These are phyloP conservation scores for Zygoascus hellenicus DNA, from an alignment of 1,139 yeast species.

Conservation along the genomic window DNA sequence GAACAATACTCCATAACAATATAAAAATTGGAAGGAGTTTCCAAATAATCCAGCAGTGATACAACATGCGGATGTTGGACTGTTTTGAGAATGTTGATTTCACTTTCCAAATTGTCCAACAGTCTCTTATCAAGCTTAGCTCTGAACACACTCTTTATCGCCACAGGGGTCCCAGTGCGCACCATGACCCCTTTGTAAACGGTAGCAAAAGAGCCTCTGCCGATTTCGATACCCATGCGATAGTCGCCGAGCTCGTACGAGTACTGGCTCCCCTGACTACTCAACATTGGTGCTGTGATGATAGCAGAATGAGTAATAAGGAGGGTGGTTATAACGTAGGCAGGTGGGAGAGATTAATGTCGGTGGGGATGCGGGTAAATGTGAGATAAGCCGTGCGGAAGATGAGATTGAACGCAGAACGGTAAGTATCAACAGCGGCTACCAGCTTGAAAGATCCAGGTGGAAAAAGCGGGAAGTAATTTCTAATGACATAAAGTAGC, in stretches of 20 bases:
- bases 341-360: constrained; percentile 1
- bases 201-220: constrained; percentile 91
- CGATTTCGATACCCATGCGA: constrained; percentile 68
- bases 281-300: constrained; percentile 5
- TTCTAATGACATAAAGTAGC: too few relatives aligned
- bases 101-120: constrained; percentile 84
- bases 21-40: constrained; percentile 75
- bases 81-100: constrained; percentile 76
- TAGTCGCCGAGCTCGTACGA: constrained; percentile 23
- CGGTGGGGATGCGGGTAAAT: not conserved
- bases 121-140: constrained; percentile 81
- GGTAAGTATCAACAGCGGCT: too few relatives aligned
- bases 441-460: too few relatives aligned
- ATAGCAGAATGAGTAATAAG: too few relatives aligned
- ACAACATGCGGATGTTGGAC: constrained; percentile 93
- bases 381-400: too few relatives aligned
- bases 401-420: too few relatives aligned
- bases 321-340: not conserved
- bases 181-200: constrained; percentile 65
- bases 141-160: constrained; percentile 81
- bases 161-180: constrained; percentile 57
- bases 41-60: constrained; percentile 71
- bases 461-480: too few relatives aligned
- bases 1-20: constrained; percentile 97
- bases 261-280: constrained; percentile 10